phyloP scores from a whole-genome alignment of 129 eudicot species.

The Escallonia herrerae region DNA sequence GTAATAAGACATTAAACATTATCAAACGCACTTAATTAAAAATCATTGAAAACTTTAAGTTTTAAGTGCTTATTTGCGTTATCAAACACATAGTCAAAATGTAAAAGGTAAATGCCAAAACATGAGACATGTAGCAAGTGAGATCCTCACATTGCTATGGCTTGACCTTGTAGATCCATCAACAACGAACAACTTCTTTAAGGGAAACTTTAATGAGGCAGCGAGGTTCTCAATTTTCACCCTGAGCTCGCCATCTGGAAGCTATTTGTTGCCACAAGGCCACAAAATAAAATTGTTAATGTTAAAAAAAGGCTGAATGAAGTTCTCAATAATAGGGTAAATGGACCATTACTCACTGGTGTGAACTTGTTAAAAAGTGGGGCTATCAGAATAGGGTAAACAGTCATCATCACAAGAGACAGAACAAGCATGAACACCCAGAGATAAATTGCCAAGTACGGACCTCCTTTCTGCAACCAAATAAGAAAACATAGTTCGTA shows the following conservation, averaged over 20 bases:
- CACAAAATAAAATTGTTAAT: neutral
- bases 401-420: slow-evolving; percentile 93
- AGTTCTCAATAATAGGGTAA: neutral
- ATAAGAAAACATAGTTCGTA: neutral
- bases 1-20: too few relatives aligned
- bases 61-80: too few relatives aligned
- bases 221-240: slow-evolving; percentile 88
- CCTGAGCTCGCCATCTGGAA: slow-evolving; percentile 87
- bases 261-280: slow-evolving; percentile 40
- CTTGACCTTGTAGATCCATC: slow-evolving; percentile 99
- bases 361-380: slow-evolving; percentile 98
- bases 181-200: slow-evolving; percentile 92
- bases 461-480: slow-evolving; percentile 94
- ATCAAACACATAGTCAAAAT: neutral
- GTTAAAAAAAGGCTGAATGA: neutral
- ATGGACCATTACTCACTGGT: slow-evolving; percentile 48
- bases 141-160: slow-evolving; percentile 90
- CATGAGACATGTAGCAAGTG: slow-evolving; percentile 6
- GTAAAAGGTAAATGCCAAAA: slow-evolving; percentile 1
- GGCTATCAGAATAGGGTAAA: slow-evolving; percentile 82
- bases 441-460: slow-evolving; percentile 91
- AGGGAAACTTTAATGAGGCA: slow-evolving; percentile 74
- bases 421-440: slow-evolving; percentile 93
- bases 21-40: too few relatives aligned
- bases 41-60: too few relatives aligned